phyloP scores from a whole-genome alignment of 2,329 filamentous ascomycete genomes.

The Fusarium graminum region DNA sequence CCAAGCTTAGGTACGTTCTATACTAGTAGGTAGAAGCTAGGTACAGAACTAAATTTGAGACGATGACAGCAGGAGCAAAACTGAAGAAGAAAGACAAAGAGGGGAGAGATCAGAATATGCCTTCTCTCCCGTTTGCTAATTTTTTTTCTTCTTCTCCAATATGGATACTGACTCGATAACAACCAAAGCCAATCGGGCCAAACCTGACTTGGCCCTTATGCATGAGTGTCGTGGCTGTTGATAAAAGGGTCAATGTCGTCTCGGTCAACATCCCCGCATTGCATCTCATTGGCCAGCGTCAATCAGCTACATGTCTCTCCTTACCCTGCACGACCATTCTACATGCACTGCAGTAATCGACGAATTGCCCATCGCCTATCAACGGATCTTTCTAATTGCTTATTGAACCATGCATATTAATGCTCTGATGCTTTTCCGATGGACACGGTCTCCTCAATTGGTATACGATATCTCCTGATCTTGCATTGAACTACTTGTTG shows the following conservation, averaged over 20 bases:
- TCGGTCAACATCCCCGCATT: constrained; percentile 41
- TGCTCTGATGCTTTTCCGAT: not conserved
- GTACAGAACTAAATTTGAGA: constrained; percentile 4
- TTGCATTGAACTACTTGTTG: not conserved
- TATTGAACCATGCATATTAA: not conserved
- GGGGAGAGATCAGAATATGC: not conserved
- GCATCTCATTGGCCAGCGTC: constrained; percentile 33
- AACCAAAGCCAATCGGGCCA: constrained; percentile 33
- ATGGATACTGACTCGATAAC: constrained; percentile 24
- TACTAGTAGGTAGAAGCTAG: constrained; percentile 1
- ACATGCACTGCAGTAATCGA: not conserved
- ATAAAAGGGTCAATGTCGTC: constrained; percentile 56
- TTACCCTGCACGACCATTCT: constrained; percentile 30
- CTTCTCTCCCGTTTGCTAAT: not conserved
- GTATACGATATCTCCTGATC: not conserved
- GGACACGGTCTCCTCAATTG: not conserved
- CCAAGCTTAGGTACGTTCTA: not conserved
- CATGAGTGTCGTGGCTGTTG: constrained; percentile 63
- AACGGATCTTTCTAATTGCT: not conserved
- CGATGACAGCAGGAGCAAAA: not conserved
- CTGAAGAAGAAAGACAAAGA: constrained; percentile 13
- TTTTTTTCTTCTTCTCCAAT: not conserved
- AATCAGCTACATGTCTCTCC: constrained; percentile 11
- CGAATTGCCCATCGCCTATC: constrained; percentile 17
- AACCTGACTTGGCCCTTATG: constrained; percentile 47